phyloP scores from a whole-genome alignment of 257 asterid genomes.

The Cruciata laevipes region DNA sequence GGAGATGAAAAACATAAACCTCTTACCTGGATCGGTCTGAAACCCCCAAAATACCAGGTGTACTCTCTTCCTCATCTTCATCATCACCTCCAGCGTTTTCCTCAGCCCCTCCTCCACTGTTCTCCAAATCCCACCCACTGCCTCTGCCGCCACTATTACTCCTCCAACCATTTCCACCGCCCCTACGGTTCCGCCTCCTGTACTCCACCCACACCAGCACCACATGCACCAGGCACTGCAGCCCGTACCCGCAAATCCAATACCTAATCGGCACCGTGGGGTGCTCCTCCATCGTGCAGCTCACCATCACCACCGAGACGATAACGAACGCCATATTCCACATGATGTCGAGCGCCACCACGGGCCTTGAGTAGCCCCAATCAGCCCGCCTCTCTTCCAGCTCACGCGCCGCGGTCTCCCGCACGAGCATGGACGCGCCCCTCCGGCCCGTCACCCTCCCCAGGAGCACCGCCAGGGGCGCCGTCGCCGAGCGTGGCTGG shows the following conservation, averaged over 20 bases:
- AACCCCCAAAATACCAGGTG: conserved; percentile 29
- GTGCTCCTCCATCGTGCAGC: conserved; percentile 45
- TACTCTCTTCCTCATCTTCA: conserved; percentile 9
- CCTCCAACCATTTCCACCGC: conserved; percentile 20
- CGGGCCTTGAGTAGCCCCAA: conserved; percentile 93
- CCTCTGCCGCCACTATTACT: conserved; percentile 26
- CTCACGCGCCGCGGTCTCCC: conserved; percentile 93
- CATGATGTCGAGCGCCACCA: conserved; percentile 78
- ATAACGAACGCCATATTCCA: conserved; percentile 85
- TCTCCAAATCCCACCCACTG: conserved; percentile 36
- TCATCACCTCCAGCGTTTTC: conserved; percentile 18
- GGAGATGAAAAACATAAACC: not conserved
- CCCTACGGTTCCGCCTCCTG: conserved; percentile 36
- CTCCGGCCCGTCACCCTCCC: conserved; percentile 69
- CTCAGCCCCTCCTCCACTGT: conserved; percentile 29
- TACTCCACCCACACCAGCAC: conserved; percentile 75
- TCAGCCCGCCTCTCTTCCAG: conserved; percentile 95
- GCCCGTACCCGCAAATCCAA: conserved; percentile 81
- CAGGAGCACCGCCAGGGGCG: conserved; percentile 55
- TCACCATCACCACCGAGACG: conserved; percentile 55
- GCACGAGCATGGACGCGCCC: conserved; percentile 67
- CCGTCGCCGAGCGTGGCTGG: conserved; percentile 29
- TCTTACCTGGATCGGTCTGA: conserved; percentile 40
- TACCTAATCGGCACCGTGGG: conserved; percentile 80
- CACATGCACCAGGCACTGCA: conserved; percentile 84